phyloP scores from a whole-genome alignment of 169 alveolate genomes.

The Babesia gibsoni region DNA sequence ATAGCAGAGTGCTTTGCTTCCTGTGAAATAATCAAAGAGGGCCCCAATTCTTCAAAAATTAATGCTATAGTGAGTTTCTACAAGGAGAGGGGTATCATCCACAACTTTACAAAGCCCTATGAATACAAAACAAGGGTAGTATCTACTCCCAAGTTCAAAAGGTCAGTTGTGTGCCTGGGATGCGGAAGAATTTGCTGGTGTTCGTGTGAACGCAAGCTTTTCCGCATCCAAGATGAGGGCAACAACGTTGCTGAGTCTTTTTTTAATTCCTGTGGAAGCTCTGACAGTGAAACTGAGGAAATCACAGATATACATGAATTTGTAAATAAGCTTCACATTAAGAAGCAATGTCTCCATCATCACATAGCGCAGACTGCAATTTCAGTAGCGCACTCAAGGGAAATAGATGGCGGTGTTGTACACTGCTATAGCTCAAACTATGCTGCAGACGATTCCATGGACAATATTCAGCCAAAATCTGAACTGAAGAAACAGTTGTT shows the following conservation, averaged over 20 bases:
- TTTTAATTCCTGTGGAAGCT: neutral
- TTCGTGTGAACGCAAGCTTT: conserved; percentile 47
- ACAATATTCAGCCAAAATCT: neutral
- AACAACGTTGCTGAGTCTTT: neutral
- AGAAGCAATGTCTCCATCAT: conserved; percentile 12
- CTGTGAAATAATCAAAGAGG: neutral
- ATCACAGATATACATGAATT: conserved; percentile 28
- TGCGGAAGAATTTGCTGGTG: conserved; percentile 63
- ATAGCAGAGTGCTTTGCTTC: conserved; percentile 21
- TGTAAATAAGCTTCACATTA: conserved; percentile 1
- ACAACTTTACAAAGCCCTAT: conserved; percentile 55
- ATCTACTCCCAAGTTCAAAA: conserved; percentile 23
- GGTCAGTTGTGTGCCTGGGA: conserved; percentile 53
- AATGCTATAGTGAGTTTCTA: conserved; percentile 17
- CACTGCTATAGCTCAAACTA: conserved; percentile 9
- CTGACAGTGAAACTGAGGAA: neutral
- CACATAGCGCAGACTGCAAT: conserved; percentile 28
- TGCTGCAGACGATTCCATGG: neutral
- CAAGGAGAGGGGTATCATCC: conserved; percentile 61
- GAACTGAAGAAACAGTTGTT: conserved; percentile 32
- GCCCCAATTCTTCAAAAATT: neutral
- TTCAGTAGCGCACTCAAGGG: conserved; percentile 4
- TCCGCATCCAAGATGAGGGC: conserved; percentile 1
- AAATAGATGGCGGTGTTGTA: conserved; percentile 8
- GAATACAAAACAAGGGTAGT: conserved; percentile 13